These are phyloP conservation scores for Senna tora DNA, from an alignment of 306 rosid genomes.

Conservation along the genomic window DNA sequence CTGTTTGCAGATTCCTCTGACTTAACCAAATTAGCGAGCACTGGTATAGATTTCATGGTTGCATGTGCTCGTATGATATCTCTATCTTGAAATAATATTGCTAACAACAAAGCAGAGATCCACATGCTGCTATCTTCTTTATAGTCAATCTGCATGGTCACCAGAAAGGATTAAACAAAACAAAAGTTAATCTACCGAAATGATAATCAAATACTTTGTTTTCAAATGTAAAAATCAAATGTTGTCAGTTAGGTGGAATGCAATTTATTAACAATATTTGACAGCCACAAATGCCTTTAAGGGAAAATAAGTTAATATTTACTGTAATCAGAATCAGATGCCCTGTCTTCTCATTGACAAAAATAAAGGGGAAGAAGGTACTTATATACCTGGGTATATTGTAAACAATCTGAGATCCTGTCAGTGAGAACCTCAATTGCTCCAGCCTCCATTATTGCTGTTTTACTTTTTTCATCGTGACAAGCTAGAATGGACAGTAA, in stretches of 20 bases:
- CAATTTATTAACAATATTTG: constrained; percentile 5
- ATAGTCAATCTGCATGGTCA: constrained; percentile 67
- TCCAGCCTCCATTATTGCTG: constrained; percentile 85
- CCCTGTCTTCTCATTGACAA: constrained; percentile 19
- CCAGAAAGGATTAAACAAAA: constrained; percentile 37
- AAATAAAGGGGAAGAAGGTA: constrained; percentile 24
- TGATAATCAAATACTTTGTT: constrained; percentile 13
- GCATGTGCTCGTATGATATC: constrained; percentile 92
- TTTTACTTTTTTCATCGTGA: constrained; percentile 73
- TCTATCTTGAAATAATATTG: constrained; percentile 90
- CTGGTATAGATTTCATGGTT: constrained; percentile 83
- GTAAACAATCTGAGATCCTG: constrained; percentile 74
- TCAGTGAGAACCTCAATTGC: constrained; percentile 88
- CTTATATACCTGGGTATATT: constrained; percentile 79
- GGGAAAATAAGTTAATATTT: constrained; percentile 15
- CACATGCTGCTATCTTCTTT: constrained; percentile 94
- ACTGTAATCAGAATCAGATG: constrained; percentile 30
- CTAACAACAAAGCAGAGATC: constrained; percentile 83
- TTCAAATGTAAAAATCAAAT: constrained; percentile 3
- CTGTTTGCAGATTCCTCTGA: constrained; percentile 82
- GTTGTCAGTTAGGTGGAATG: constrained; percentile 6
- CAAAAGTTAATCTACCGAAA: constrained; percentile 29
- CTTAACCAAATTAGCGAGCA: constrained; percentile 78
- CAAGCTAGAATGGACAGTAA: constrained; percentile 85
- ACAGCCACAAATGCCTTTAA: constrained; percentile 21